These are phyloP conservation scores for Dinochytrium kinnereticum DNA, from an alignment of 371 early-diverging fungal genomes.

Conservation along the genomic window DNA sequence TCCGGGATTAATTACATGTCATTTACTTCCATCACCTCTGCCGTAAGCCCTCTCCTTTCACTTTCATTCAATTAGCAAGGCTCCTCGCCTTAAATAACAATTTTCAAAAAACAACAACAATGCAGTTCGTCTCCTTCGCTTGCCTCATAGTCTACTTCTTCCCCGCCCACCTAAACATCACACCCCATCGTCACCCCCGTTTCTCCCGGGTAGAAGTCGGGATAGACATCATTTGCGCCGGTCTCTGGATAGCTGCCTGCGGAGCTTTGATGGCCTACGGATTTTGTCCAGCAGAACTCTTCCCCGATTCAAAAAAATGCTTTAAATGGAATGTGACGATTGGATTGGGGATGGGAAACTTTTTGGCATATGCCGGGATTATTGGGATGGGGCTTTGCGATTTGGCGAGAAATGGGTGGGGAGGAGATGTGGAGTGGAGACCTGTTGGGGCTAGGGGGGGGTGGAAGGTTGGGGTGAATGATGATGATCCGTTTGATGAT, in stretches of 20 bases:
- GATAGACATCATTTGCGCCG: conserved; percentile 39
- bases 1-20: conserved; percentile 51
- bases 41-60: conserved; percentile 20
- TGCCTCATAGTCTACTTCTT: conserved; percentile 53
- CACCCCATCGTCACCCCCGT: conserved; percentile 54
- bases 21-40: conserved; percentile 43
- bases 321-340: conserved; percentile 44
- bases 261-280: conserved; percentile 36
- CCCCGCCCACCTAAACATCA: conserved; percentile 49
- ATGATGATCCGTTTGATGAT: conserved; percentile 15
- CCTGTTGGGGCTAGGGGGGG: conserved; percentile 43
- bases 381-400: conserved; percentile 42
- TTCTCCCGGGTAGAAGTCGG: conserved; percentile 51
- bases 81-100: not conserved
- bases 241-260: conserved; percentile 46
- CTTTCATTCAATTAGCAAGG: not conserved
- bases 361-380: conserved; percentile 34
- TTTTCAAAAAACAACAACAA: not conserved
- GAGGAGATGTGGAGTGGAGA: conserved; percentile 26
- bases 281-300: conserved; percentile 23
- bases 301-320: conserved; percentile 12
- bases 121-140: conserved; percentile 50
- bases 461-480: conserved; percentile 24
- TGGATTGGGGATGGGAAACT: conserved; percentile 37
- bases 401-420: conserved; percentile 36